Base-by-base conservation (phyloP, 2,329 filamentous ascomycete species). In the Rutstroemia sp. region DNA sequence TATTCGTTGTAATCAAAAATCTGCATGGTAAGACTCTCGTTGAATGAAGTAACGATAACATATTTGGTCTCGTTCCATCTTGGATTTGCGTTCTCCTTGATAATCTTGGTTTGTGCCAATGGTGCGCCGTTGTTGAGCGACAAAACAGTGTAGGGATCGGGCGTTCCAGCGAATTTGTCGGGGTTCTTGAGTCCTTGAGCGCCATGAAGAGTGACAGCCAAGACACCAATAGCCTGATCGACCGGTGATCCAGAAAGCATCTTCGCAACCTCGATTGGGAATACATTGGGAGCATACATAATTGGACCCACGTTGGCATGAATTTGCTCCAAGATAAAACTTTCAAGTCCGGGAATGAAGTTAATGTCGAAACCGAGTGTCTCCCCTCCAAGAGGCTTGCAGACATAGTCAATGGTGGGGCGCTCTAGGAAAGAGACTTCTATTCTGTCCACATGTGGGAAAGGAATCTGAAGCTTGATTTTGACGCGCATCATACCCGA, bases 301-400 rank as follows among this genome's bases (percentile, higher is more conserved):
- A 99, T 97, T 0, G 94, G 95, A 2, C 84, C 87, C 50, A 99
- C 75, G 68, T 92, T 96, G 61, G 87, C 88, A 71, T 99, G 95
- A 53, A 99, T 95, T 74, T 95, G 90, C 65, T 99, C 94, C 69
- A 89, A 84, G 66, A 99, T 99, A 73, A 99, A 99, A 56, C 72
- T 81, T 71, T 97, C 92, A 23, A 99, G 80, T 64, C 92, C 92
- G 17, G 94, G 94, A 64, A 99, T 95, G 73, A 99, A 96, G 75
- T 96, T 97, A 78, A 99, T 97, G 68, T 99, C 94, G 70, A 99
- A 96, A 40, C 94, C 94, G 62, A 99, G 89, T 2, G 82, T 92
- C 59, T 99, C 94, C 59, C 95, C 95, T 64, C 94, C 94, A 14
- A 99, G 81, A 2, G 94, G 94, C 72, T 99, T 99, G 79, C 94